phyloP scores from a whole-genome alignment of 179 eudicot species.

The Silene coronaria region DNA sequence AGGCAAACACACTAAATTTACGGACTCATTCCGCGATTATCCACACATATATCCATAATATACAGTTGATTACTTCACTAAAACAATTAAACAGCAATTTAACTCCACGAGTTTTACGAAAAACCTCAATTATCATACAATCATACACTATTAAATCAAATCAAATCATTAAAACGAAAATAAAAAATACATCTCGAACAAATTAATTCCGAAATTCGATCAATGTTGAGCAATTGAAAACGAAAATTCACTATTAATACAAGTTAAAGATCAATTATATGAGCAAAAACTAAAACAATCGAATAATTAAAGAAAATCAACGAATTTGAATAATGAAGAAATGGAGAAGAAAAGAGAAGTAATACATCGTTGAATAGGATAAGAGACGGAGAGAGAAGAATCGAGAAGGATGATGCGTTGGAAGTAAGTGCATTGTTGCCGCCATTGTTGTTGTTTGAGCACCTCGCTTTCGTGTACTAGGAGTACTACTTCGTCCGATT shows the following conservation, averaged over 20 bases:
- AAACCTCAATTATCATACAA: background rate
- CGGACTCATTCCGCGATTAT: background rate
- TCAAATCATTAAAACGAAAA: background rate
- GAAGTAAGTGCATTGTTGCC: slow-evolving; percentile 74
- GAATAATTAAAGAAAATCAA: background rate
- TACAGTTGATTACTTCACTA: background rate
- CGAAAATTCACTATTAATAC: background rate
- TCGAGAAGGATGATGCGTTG: slow-evolving; percentile 68
- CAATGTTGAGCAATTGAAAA: background rate
- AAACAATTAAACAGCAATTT: background rate
- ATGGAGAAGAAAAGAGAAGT: background rate
- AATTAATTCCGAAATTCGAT: background rate
- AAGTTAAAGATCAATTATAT: background rate
- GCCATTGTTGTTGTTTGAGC: slow-evolving; percentile 15
- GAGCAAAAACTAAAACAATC: background rate
- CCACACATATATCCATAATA: background rate
- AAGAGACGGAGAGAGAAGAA: slow-evolving; percentile 65
- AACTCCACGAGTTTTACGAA: background rate
- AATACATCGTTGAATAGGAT: slow-evolving; percentile 87
- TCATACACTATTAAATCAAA: background rate
- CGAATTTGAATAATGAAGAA: background rate
- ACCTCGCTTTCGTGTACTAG: too few relatives aligned
- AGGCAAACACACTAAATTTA: background rate
- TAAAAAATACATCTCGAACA: background rate
- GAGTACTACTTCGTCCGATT: too few relatives aligned